These are phyloP conservation scores for Rhinocladiella similis DNA, from an alignment of 2,329 filamentous ascomycete species.

Conservation along the genomic window DNA sequence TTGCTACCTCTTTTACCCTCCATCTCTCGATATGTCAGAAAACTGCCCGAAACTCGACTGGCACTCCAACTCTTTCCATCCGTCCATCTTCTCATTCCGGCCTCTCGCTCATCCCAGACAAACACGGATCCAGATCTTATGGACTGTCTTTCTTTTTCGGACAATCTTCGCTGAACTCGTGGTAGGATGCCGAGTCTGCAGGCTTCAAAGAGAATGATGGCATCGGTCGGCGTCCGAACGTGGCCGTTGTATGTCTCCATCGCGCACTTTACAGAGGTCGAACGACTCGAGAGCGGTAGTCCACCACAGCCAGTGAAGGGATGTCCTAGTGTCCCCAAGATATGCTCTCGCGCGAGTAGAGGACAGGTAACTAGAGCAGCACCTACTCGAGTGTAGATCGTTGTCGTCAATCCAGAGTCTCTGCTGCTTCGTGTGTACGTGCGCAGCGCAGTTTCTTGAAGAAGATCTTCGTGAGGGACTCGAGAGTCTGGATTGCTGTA, in stretches of 20 bases:
- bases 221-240: slow-evolving; percentile 92
- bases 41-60: slow-evolving; percentile 94
- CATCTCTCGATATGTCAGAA: slow-evolving; percentile 97
- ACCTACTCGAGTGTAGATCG: too few relatives aligned
- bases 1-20: slow-evolving; percentile 90
- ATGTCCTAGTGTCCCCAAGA: too few relatives aligned
- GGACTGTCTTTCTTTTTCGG: slow-evolving; percentile 94
- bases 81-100: slow-evolving; percentile 97
- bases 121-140: slow-evolving; percentile 97
- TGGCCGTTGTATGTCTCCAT: slow-evolving; percentile 98
- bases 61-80: slow-evolving; percentile 99
- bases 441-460: too few relatives aligned
- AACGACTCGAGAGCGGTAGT: not conserved
- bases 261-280: slow-evolving; percentile 3
- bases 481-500: too few relatives aligned
- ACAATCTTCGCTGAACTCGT: slow-evolving; percentile 86
- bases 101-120: slow-evolving; percentile 99
- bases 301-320: not conserved
- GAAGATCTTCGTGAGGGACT: too few relatives aligned
- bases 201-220: slow-evolving; percentile 97
- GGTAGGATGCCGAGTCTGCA: slow-evolving; percentile 87
- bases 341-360: too few relatives aligned
- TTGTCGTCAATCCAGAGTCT: too few relatives aligned
- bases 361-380: not conserved
- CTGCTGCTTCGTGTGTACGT: too few relatives aligned